Evolutionary conservation across 352 stramenopile species (phyloP).

Genomic region (Globisporangium nunn): DNA sequence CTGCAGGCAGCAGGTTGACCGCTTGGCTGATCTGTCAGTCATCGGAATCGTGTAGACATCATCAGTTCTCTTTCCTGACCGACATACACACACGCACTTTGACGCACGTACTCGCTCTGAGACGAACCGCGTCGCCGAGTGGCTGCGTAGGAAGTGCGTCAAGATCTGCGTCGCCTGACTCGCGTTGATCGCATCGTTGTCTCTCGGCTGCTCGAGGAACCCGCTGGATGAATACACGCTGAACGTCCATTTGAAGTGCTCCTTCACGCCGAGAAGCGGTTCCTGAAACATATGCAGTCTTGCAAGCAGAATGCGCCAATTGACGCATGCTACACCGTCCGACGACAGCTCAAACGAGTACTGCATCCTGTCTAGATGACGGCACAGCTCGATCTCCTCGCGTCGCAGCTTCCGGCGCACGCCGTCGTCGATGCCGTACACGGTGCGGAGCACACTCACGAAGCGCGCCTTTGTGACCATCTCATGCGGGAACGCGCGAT

Average conservation of each 20-base stretch:
- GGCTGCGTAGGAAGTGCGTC: constrained; percentile 44
- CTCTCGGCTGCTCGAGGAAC: constrained; percentile 33
- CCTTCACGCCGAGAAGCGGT: constrained; percentile 39
- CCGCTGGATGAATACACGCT: constrained; percentile 44
- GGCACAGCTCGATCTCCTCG: constrained; percentile 29
- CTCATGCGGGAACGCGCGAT: constrained; percentile 59
- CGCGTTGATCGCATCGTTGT: constrained; percentile 22
- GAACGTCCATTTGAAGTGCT: constrained; percentile 57
- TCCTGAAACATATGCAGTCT: constrained; percentile 53
- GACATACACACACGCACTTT: background rate
- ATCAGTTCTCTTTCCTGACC: background rate
- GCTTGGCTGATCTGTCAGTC: constrained; percentile 35
- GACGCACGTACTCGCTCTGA: constrained; percentile 35
- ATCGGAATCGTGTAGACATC: background rate
- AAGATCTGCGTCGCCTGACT: constrained; percentile 43
- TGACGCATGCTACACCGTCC: constrained; percentile 45
- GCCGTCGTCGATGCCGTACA: constrained; percentile 35
- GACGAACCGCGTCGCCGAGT: constrained; percentile 37
- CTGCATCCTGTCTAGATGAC: constrained; percentile 53
- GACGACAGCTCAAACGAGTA: constrained; percentile 48
- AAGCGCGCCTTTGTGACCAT: constrained; percentile 66
- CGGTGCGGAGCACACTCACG: constrained; percentile 46
- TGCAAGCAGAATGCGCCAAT: constrained; percentile 61
- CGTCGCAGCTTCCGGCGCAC: constrained; percentile 14
- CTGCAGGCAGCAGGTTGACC: constrained; percentile 29